Percentiles rank a stretch among this genome's conserved stretches.
phyloP scores from a whole-genome alignment of 495 filamentous ascomycete genomes.

The Trichocladium uniseriatum region DNA sequence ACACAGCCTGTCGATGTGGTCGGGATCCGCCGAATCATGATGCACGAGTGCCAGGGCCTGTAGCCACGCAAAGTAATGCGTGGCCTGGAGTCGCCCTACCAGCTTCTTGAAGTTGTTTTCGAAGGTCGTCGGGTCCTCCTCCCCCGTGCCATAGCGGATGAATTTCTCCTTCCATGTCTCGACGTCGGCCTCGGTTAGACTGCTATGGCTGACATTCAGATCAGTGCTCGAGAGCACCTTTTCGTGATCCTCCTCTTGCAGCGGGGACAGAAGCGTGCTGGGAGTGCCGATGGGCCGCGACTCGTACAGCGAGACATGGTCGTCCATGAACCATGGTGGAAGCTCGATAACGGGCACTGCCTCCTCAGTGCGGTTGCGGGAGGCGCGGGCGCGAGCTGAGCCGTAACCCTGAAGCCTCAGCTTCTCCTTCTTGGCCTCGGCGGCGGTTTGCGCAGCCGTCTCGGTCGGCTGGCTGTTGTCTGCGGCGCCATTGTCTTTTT shows the following conservation, averaged over 20 bases:
- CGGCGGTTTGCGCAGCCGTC: not conserved
- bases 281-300: slow-evolving; percentile 10
- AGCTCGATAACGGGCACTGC: slow-evolving; percentile 35
- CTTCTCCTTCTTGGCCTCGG: slow-evolving; percentile 9
- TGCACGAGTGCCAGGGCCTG: slow-evolving; percentile 13
- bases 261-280: slow-evolving; percentile 6
- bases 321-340: slow-evolving; percentile 35
- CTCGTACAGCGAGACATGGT: slow-evolving; percentile 23
- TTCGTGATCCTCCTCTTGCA: slow-evolving; percentile 9
- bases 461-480: slow-evolving; percentile 1
- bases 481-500: not conserved
- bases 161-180: slow-evolving; percentile 2
- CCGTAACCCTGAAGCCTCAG: slow-evolving; percentile 23
- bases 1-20: slow-evolving; percentile 15
- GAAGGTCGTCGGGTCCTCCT: not conserved
- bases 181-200: slow-evolving; percentile 13
- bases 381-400: slow-evolving; percentile 30
- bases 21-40: not conserved
- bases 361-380: slow-evolving; percentile 31
- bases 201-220: slow-evolving; percentile 3
- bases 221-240: slow-evolving; percentile 6
- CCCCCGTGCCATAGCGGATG: not conserved
- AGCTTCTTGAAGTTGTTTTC: not conserved
- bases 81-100: not conserved
- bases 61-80: slow-evolving; percentile 11